Conservation (phyloP, 2,329 filamentous ascomycete species). For the Aspergillus fischeri region DNA sequence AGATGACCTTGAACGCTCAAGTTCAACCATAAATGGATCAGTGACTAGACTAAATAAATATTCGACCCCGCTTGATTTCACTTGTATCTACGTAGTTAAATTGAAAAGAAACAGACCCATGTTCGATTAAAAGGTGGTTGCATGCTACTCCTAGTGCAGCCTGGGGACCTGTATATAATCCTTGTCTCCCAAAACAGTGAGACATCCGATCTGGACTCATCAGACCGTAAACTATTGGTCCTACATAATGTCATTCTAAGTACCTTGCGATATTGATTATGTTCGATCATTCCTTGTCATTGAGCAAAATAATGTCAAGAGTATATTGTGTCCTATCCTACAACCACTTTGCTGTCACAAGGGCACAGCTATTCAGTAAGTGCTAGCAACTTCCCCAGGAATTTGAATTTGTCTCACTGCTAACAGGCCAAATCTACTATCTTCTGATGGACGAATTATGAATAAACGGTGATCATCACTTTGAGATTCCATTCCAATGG, state of each 20-base stretch:
- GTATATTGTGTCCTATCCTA: not conserved
- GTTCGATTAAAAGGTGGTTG: no score
- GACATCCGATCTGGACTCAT: no score
- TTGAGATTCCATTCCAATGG: not conserved
- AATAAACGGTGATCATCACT: not conserved
- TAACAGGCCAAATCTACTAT: not conserved
- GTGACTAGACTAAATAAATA: not conserved
- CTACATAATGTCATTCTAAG: no score
- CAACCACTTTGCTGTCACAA: not conserved
- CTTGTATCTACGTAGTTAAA: not conserved
- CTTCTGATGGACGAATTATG: not conserved
- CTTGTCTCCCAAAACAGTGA: no score
- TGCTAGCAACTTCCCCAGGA: not conserved
- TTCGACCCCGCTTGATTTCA: not conserved
- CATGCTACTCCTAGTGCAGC: no score
- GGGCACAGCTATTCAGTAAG: not conserved
- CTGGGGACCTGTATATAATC: no score
- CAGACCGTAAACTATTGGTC: no score
- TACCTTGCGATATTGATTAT: not conserved
- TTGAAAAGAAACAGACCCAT: no score
- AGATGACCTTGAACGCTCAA: not conserved
- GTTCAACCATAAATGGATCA: not conserved
- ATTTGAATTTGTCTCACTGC: not conserved
- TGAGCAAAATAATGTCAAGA: not conserved
- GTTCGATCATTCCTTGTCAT: not conserved